Evolutionary conservation across 2,329 filamentous ascomycete genomes (phyloP).

Genomic region (Penicillium sp.): DNA sequence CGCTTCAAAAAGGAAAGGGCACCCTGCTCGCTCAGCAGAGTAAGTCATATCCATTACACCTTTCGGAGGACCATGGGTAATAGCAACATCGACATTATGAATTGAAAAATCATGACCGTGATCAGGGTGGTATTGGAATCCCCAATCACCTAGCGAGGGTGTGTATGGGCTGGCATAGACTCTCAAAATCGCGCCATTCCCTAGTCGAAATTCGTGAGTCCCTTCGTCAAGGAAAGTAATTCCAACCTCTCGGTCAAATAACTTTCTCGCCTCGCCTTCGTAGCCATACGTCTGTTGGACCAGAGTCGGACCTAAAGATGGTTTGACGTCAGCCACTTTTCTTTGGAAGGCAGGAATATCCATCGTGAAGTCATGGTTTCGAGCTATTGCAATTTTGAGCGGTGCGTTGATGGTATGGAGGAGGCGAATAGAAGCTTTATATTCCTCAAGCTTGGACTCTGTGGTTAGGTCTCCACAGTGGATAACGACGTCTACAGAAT

Average conservation of each 20-base stretch:
- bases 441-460: constrained; percentile 19
- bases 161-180: constrained; percentile 35
- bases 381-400: constrained; percentile 60
- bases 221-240: constrained; percentile 59
- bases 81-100: constrained; percentile 49
- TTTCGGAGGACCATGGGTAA: constrained; percentile 61
- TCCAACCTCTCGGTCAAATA: constrained; percentile 47
- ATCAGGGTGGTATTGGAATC: constrained; percentile 53
- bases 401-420: constrained; percentile 52
- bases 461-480: constrained; percentile 20
- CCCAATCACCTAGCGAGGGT: constrained; percentile 52
- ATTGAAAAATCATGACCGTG: constrained; percentile 45
- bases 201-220: constrained; percentile 51
- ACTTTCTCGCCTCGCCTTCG: constrained; percentile 40
- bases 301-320: constrained; percentile 31
- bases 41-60: constrained; percentile 55
- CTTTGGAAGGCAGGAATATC: constrained; percentile 43
- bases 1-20: constrained; percentile 21
- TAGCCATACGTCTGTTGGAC: constrained; percentile 46
- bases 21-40: constrained; percentile 35
- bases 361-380: constrained; percentile 58
- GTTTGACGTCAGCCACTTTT: constrained; percentile 34
- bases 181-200: constrained; percentile 50
- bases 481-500: constrained; percentile 16
- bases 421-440: constrained; percentile 43